Base-by-base conservation (phyloP, 2,329 filamentous ascomycete species). In the Rhytidhysteron rufulum region DNA sequence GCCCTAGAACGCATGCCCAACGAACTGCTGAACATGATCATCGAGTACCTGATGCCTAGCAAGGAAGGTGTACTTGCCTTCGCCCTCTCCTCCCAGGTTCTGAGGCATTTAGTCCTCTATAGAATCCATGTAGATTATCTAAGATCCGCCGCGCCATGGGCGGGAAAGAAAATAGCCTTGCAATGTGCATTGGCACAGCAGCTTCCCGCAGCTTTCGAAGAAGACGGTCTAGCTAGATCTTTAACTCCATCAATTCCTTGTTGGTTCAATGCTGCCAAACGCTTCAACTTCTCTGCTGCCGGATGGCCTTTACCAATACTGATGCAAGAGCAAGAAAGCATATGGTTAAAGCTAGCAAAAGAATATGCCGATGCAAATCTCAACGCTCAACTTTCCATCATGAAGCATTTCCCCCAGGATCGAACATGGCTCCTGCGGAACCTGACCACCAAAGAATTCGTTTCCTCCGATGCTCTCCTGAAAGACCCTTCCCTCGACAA, bases 371-470 rank as follows among this genome's bases (percentile, higher is more conserved):
- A 7, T 27, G 8, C 24, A 27, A 27, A 27, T 8, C 24, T 50
- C 20, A 17, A 35, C 17, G 31, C 21, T 29, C 45, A 49, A 22
- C 40, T 49, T 9, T 42, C 39, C 11, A 33, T 18, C 16, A 17
- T n/a, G 3, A 29, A 42, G 24, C 17, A 40, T 17, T 45, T 37
- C 34, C 42, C 45, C 15, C 33, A 39, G 13, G 31, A 39, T 40
- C 33, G 35, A 15, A 35, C 37, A 11, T 50, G 48, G 43, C 31
- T 49, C 1, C 41, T 50, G 1, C 45, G 45, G 3, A 50, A 50
- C 25, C 38, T 50, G 2, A 47, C 45, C 3, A 49, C 41, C 2
- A 31, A n/a, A n/a, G 40, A 49, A 31, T 49, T 39, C 20, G 37
- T 50, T 19, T 43, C 45, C 7, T 50, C 45, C 3, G 43, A 49